These are phyloP conservation scores for Ophiostoma sp. DNA, from an alignment of 2,329 filamentous ascomycete species.

Conservation along the genomic window DNA sequence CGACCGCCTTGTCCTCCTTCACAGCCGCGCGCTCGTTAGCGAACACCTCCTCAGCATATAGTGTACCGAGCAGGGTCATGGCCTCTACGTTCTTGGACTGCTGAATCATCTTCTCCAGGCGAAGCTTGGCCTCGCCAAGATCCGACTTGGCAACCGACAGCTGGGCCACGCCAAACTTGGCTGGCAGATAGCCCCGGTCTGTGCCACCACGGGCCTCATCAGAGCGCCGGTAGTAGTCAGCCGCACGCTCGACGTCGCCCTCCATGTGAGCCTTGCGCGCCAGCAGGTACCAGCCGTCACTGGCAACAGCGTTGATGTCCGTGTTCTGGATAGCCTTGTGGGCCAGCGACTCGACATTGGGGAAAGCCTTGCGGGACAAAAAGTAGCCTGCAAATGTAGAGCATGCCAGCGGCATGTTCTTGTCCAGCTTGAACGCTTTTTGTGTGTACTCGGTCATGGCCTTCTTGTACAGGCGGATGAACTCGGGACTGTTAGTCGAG, in stretches of 20 bases:
- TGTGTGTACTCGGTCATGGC: constrained; percentile 94
- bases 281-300: constrained; percentile 94
- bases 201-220: constrained; percentile 87
- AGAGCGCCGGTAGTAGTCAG: constrained; percentile 80
- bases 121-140: constrained; percentile 84
- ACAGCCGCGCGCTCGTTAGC: constrained; percentile 59
- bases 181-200: constrained; percentile 86
- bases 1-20: constrained; percentile 80
- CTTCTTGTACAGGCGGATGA: constrained; percentile 79
- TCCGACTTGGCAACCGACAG: constrained; percentile 79
- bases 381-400: constrained; percentile 89
- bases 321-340: constrained; percentile 93
- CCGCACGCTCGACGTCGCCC: constrained; percentile 67
- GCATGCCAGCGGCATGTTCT: constrained; percentile 82
- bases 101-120: constrained; percentile 89
- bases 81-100: constrained; percentile 78
- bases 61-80: constrained; percentile 82
- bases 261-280: constrained; percentile 86
- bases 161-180: constrained; percentile 91
- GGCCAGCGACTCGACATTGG: constrained; percentile 78
- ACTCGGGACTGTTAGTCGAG: constrained; percentile 76
- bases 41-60: constrained; percentile 94
- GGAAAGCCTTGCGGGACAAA: constrained; percentile 70
- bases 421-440: constrained; percentile 88
- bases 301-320: constrained; percentile 92